Evolutionary conservation across 1,284 basidiomycete species (phyloP).

Genomic region (Ceratobasidium sp.): DNA sequence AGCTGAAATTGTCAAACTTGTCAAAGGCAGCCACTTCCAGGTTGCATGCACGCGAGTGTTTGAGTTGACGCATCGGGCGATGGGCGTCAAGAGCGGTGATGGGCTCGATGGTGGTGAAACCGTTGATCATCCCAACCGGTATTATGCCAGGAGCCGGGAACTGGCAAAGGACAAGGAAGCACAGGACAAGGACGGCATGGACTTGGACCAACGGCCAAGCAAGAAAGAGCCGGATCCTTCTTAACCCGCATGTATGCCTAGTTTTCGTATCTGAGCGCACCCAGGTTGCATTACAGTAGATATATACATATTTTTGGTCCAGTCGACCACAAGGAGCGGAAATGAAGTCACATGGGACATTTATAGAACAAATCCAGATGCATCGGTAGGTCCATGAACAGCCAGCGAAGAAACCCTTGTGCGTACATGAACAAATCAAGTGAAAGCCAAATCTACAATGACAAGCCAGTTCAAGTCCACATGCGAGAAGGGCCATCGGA

Average conservation of each 20-base stretch:
- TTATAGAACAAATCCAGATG: slow-evolving; percentile 27
- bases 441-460: slow-evolving; percentile 26
- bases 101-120: slow-evolving; percentile 87
- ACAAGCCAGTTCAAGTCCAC: slow-evolving; percentile 13
- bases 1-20: slow-evolving; percentile 85
- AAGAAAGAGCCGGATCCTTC: slow-evolving; percentile 10
- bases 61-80: slow-evolving; percentile 85
- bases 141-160: slow-evolving; percentile 62
- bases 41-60: slow-evolving; percentile 97
- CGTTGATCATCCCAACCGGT: slow-evolving; percentile 94
- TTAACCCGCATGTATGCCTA: slow-evolving; percentile 20
- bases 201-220: slow-evolving; percentile 35
- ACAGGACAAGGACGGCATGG: slow-evolving; percentile 34
- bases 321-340: not conserved
- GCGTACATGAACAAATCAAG: slow-evolving; percentile 31
- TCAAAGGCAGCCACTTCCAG: slow-evolving; percentile 89
- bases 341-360: slow-evolving; percentile 37
- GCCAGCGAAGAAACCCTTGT: slow-evolving; percentile 21
- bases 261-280: not conserved
- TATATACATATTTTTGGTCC: slow-evolving; percentile 34
- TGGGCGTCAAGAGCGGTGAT: slow-evolving; percentile 87
- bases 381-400: slow-evolving; percentile 28
- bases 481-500: slow-evolving; percentile 17
- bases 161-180: slow-evolving; percentile 53
- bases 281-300: slow-evolving; percentile 17